Evolutionary conservation across 345 rosid species (phyloP).

Genomic region (Draba incana): DNA sequence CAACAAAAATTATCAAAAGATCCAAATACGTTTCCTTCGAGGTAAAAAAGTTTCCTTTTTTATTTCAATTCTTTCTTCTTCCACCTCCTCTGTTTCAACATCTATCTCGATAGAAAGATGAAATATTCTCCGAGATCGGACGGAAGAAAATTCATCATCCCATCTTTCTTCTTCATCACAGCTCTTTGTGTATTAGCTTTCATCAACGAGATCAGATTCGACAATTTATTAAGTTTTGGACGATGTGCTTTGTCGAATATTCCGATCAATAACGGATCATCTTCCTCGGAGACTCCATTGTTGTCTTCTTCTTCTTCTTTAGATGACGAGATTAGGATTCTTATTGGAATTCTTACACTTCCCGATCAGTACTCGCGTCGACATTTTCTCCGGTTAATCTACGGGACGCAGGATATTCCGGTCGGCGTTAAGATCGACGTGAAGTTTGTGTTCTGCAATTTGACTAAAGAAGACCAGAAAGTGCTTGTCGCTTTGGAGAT

Average conservation of each 20-base stretch:
- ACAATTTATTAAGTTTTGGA: slow-evolving; percentile 49
- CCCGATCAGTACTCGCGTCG: slow-evolving; percentile 81
- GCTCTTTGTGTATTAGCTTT: slow-evolving; percentile 65
- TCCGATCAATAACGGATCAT: slow-evolving; percentile 5
- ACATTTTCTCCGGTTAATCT: slow-evolving; percentile 67
- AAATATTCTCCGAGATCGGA: slow-evolving; percentile 36
- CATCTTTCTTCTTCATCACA: slow-evolving; percentile 61
- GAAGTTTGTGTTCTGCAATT: slow-evolving; percentile 90
- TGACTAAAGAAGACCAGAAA: slow-evolving; percentile 85
- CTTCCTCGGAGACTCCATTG: slow-evolving; percentile 30
- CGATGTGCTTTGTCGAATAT: slow-evolving; percentile 48
- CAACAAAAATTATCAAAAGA: background rate
- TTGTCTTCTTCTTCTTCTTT: slow-evolving; percentile 33
- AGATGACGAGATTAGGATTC: slow-evolving; percentile 58
- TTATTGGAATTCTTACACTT: slow-evolving; percentile 75
- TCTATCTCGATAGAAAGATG: slow-evolving; percentile 28
- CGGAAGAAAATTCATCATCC: slow-evolving; percentile 49
- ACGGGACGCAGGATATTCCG: slow-evolving; percentile 57
- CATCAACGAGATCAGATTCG: slow-evolving; percentile 60
- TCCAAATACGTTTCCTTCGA: slow-evolving; percentile 23
- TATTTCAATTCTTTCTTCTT: slow-evolving; percentile 17
- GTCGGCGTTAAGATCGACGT: slow-evolving; percentile 61
- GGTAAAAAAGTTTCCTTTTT: slow-evolving; percentile 2
- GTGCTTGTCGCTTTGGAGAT: slow-evolving; percentile 85
- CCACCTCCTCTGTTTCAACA: slow-evolving; percentile 15